Evolutionary conservation across 2,329 filamentous ascomycete genomes (phyloP).

Genomic region (Penicillium psychrosexuale): DNA sequence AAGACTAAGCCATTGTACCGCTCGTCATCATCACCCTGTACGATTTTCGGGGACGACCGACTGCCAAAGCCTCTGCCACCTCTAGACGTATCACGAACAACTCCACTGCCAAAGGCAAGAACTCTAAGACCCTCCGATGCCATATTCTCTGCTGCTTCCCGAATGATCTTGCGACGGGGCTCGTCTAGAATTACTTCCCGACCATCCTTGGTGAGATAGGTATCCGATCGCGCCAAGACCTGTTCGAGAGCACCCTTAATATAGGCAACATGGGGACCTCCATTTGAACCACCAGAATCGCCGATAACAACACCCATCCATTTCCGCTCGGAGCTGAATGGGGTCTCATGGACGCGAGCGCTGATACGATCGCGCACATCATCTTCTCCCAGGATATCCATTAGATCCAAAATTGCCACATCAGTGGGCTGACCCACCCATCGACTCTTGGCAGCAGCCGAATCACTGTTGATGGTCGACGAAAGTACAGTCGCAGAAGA

Average conservation of each 20-base stretch:
- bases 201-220: slow-evolving; percentile 81
- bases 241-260: slow-evolving; percentile 93
- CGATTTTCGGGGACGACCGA: slow-evolving; percentile 49
- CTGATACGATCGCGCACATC: slow-evolving; percentile 85
- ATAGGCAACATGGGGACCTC: slow-evolving; percentile 77
- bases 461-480: slow-evolving; percentile 65
- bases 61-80: slow-evolving; percentile 50
- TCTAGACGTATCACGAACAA: slow-evolving; percentile 53
- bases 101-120: slow-evolving; percentile 86
- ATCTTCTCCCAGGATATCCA: slow-evolving; percentile 87
- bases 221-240: slow-evolving; percentile 81
- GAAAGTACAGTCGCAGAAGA: slow-evolving; percentile 78
- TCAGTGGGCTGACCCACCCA: slow-evolving; percentile 98
- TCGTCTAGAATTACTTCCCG: slow-evolving; percentile 83
- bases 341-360: slow-evolving; percentile 77
- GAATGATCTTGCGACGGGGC: slow-evolving; percentile 66
- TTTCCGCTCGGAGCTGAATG: slow-evolving; percentile 95
- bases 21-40: slow-evolving; percentile 59
- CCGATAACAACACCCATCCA: slow-evolving; percentile 97
- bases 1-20: slow-evolving; percentile 81
- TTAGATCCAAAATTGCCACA: slow-evolving; percentile 89
- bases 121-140: slow-evolving; percentile 86
- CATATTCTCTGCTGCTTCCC: slow-evolving; percentile 79
- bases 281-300: slow-evolving; percentile 49
- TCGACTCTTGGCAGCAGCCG: slow-evolving; percentile 70